phyloP scores from a whole-genome alignment of 305 asterid genomes.

The Solanum hybrid region DNA sequence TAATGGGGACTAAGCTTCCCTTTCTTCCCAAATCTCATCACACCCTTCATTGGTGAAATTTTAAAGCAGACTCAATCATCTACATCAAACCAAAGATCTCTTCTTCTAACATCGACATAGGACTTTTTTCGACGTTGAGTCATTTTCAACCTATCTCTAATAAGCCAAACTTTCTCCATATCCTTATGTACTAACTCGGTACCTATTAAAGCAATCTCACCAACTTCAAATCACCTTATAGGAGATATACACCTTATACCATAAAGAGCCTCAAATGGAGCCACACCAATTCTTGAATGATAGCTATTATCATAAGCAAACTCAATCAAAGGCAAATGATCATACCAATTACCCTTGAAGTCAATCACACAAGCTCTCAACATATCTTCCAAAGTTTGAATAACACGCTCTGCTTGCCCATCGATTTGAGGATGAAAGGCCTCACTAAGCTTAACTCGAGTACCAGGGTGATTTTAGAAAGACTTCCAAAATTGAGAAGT shows the following conservation, averaged over 20 bases:
- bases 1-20: background rate
- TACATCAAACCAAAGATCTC: background rate
- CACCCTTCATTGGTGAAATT: background rate
- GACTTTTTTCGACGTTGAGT: background rate
- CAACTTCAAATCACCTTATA: too few species aligned
- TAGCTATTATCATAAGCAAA: background rate
- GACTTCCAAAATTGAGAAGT: background rate
- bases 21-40: background rate
- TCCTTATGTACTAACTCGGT: background rate
- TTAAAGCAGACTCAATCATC: background rate
- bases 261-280: background rate
- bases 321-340: background rate
- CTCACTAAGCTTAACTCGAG: background rate
- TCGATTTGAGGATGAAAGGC: background rate
- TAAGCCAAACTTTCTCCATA: background rate
- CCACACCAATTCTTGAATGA: background rate
- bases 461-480: background rate
- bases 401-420: background rate
- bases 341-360: background rate
- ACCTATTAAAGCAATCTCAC: background rate
- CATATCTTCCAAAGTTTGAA: background rate
- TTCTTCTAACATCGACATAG: background rate
- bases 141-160: background rate
- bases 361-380: background rate
- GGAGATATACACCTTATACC: background rate